A percentile compares a stretch with the other conserved stretches of the same genome.
Conservation (phyloP, 179 eudicot species). For the Beta corolliflora region DNA sequence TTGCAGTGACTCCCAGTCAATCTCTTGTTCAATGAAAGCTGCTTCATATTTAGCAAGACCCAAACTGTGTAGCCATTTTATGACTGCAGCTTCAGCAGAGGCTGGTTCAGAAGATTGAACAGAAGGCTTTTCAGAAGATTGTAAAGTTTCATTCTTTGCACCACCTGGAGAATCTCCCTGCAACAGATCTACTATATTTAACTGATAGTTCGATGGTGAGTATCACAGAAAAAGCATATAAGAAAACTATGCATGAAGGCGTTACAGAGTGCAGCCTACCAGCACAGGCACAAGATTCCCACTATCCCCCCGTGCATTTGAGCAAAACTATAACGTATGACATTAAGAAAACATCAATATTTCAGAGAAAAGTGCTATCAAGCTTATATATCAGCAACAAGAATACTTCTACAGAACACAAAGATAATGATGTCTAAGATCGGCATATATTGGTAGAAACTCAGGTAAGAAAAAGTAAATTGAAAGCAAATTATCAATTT, state of each 20-base stretch:
- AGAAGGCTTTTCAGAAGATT: constrained; percentile 50
- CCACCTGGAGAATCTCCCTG: constrained; percentile 44
- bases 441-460: no score
- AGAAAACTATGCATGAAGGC: background rate
- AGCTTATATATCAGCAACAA: background rate
- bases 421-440: no score
- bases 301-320: background rate
- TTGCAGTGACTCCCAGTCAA: constrained; percentile 80
- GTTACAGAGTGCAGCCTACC: background rate
- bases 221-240: background rate
- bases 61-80: constrained; percentile 63
- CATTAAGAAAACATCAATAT: background rate
- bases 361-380: background rate
- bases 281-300: background rate
- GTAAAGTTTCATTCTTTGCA: constrained; percentile 34
- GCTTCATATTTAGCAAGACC: constrained; percentile 72
- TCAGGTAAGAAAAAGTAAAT: no score
- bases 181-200: constrained; percentile 16
- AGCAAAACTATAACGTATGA: background rate
- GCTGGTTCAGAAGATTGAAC: constrained; percentile 32
- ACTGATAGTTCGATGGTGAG: background rate
- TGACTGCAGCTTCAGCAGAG: constrained; percentile 48
- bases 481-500: no score
- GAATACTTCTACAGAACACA: no score
- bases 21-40: constrained; percentile 65